These are phyloP conservation scores for Termitomyces sp. DNA, from an alignment of 768 basidiomycete species.

Conservation along the genomic window DNA sequence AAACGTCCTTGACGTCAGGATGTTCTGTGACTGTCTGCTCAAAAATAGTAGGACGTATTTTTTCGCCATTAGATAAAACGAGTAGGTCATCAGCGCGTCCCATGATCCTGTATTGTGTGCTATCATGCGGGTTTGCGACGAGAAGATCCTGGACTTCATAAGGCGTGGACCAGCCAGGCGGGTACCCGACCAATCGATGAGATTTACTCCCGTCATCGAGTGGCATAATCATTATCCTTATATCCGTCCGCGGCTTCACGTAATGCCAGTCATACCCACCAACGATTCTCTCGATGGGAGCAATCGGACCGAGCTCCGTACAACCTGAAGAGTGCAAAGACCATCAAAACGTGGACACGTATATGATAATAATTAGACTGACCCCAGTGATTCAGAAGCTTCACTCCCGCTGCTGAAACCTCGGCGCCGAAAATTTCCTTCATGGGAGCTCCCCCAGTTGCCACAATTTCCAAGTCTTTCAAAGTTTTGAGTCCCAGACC, in stretches of 20 bases:
- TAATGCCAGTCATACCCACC: slow-evolving; percentile 32
- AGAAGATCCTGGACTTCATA: slow-evolving; percentile 35
- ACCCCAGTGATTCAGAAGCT: slow-evolving; percentile 38
- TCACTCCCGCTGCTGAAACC: slow-evolving; percentile 25
- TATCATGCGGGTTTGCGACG: slow-evolving; percentile 22
- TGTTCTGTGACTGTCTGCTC: slow-evolving; percentile 29
- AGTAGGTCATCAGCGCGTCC: slow-evolving; percentile 36
- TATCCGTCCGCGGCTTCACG: slow-evolving; percentile 29
- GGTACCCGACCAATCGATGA: slow-evolving; percentile 23
- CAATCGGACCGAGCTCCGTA: slow-evolving; percentile 33
- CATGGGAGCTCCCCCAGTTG: slow-evolving; percentile 34
- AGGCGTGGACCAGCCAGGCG: slow-evolving; percentile 28
- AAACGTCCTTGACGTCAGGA: slow-evolving; percentile 28
- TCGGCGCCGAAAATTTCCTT: slow-evolving; percentile 27
- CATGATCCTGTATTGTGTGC: slow-evolving; percentile 27
- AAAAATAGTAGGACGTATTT: slow-evolving; percentile 28
- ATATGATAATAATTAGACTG: slow-evolving; percentile 1
- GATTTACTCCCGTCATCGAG: slow-evolving; percentile 19
- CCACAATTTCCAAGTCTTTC: slow-evolving; percentile 26
- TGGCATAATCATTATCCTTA: slow-evolving; percentile 22
- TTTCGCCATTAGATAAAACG: slow-evolving; percentile 39
- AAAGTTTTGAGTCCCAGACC: slow-evolving; percentile 24
- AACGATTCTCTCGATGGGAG: slow-evolving; percentile 25
- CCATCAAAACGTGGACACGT: background rate
- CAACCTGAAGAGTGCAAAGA: slow-evolving; percentile 17